These are phyloP conservation scores for Fusarium sp. DNA, from an alignment of 2,329 filamentous ascomycete genomes.

Conservation along the genomic window DNA sequence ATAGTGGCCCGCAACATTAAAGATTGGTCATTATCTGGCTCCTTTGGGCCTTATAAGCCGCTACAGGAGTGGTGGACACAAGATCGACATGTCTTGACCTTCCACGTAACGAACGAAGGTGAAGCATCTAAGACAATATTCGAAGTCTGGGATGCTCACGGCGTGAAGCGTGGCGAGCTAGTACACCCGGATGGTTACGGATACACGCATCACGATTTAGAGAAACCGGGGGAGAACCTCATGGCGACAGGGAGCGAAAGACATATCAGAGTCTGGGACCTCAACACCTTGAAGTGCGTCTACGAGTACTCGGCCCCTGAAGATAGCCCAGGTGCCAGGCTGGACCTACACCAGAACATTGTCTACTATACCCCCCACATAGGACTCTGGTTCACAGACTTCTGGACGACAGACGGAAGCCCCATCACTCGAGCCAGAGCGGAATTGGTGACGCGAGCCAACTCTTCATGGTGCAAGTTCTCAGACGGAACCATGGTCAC, in stretches of 20 bases:
- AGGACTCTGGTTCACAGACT: neutral
- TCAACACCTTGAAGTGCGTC: neutral
- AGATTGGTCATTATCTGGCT: constrained; percentile 11
- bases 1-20: constrained; percentile 5
- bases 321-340: neutral
- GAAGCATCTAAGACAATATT: neutral
- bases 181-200: neutral
- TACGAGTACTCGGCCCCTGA: constrained; percentile 2
- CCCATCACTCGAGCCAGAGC: neutral
- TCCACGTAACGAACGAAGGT: neutral
- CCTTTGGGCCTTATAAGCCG: neutral
- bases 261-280: constrained; percentile 1
- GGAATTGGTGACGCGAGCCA: neutral
- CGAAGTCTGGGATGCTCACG: constrained; percentile 22
- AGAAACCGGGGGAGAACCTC: neutral
- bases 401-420: neutral
- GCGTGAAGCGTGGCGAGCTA: constrained; percentile 3
- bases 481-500: neutral
- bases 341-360: neutral
- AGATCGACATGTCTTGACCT: neutral
- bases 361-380: neutral
- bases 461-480: neutral
- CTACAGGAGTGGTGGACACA: neutral
- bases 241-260: neutral
- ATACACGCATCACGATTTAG: neutral